Percentiles rank a stretch among this genome's conserved stretches.
phyloP scores from a whole-genome alignment of 305 asterid genomes.

The Fraxinus paxiana region DNA sequence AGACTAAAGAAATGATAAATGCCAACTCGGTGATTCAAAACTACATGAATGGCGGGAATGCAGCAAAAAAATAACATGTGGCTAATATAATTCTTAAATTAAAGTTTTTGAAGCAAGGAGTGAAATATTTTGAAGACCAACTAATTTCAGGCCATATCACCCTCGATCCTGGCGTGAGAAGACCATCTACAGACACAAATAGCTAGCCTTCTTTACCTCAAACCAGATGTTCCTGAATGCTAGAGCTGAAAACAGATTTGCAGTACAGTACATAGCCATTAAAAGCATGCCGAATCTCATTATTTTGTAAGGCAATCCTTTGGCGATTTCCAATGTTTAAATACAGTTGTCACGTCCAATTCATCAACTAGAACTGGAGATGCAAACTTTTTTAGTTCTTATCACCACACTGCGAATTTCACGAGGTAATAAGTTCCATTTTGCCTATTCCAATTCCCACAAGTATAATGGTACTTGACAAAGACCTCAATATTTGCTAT shows the following conservation, averaged over 20 bases:
- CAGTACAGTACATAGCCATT: background rate
- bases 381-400: background rate
- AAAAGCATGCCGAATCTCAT: background rate
- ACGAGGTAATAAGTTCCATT: background rate
- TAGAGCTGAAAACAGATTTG: background rate
- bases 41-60: background rate
- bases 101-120: background rate
- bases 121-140: background rate
- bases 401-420: background rate
- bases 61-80: background rate
- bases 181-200: background rate
- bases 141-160: background rate
- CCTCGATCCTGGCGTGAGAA: background rate
- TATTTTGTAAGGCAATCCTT: background rate
- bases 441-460: background rate
- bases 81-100: background rate
- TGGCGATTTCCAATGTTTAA: background rate
- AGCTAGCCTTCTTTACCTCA: background rate
- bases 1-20: background rate
- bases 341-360: background rate
- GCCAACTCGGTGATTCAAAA: background rate
- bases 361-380: background rate
- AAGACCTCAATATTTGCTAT: background rate
- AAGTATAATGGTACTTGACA: background rate
- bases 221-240: background rate